phyloP scores from a whole-genome alignment of 768 basidiomycete species.

The Boletus sp. region DNA sequence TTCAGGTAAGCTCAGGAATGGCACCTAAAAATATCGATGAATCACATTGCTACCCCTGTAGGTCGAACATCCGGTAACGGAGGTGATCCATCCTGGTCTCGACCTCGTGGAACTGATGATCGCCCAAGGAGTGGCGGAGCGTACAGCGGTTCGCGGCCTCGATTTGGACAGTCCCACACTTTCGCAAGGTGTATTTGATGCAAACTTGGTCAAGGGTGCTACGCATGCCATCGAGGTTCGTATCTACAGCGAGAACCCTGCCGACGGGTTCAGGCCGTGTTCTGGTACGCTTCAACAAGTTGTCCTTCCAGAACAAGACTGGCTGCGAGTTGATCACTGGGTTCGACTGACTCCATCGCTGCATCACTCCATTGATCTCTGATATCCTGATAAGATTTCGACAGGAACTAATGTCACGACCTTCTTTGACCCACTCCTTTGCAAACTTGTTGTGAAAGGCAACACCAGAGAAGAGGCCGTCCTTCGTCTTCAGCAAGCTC shows the following conservation, averaged over 20 bases:
- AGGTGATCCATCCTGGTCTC: slow-evolving; percentile 50
- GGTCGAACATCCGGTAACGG: slow-evolving; percentile 70
- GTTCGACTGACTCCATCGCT: slow-evolving; percentile 30
- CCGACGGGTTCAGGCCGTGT: slow-evolving; percentile 53
- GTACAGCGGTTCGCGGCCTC: slow-evolving; percentile 13
- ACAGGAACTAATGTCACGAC: slow-evolving; percentile 52
- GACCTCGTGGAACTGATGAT: slow-evolving; percentile 70
- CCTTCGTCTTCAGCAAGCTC: slow-evolving; percentile 37
- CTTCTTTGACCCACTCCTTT: slow-evolving; percentile 57
- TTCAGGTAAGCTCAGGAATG: slow-evolving; percentile 40
- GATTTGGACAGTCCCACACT: slow-evolving; percentile 27
- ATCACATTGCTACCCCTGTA: slow-evolving; percentile 20
- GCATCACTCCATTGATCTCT: background rate
- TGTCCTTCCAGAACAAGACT: slow-evolving; percentile 38
- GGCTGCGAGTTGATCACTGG: slow-evolving; percentile 65
- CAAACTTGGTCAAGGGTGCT: slow-evolving; percentile 10
- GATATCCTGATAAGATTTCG: slow-evolving; percentile 35
- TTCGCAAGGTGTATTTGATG: slow-evolving; percentile 39
- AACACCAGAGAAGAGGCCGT: slow-evolving; percentile 46
- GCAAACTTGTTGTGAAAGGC: slow-evolving; percentile 58
- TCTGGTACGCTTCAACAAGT: slow-evolving; percentile 65
- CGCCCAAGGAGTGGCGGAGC: slow-evolving; percentile 48
- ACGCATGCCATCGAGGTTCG: slow-evolving; percentile 54
- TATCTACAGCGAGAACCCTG: slow-evolving; percentile 63
- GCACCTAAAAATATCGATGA: background rate